Conservation (phyloP, 768 basidiomycete species). For the Brasilioporus rufonigricans region DNA sequence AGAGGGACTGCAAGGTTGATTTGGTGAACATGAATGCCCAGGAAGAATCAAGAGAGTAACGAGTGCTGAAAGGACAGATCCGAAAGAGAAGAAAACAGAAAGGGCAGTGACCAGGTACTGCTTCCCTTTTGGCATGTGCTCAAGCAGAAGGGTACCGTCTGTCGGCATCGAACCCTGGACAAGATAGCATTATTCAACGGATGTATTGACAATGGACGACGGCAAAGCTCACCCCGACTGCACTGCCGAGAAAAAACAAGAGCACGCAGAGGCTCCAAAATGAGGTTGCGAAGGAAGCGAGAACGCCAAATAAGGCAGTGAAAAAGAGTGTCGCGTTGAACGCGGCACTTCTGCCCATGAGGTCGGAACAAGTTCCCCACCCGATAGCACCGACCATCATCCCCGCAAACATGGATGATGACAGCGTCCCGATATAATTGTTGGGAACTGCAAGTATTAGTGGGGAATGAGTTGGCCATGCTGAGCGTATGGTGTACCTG, state of each 20-base stretch:
- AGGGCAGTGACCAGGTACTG: conserved; percentile 90
- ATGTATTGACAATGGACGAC: not conserved
- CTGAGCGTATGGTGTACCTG: conserved; percentile 43
- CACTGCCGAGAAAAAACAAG: conserved; percentile 86
- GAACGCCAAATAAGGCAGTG: conserved; percentile 83
- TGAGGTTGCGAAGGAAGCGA: conserved; percentile 69
- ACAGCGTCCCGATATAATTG: conserved; percentile 73
- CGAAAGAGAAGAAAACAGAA: conserved; percentile 94
- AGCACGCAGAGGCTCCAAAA: conserved; percentile 69
- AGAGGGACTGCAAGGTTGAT: conserved; percentile 58
- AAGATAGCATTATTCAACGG: not conserved
- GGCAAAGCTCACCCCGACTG: conserved; percentile 78
- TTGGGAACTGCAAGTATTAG: conserved; percentile 55
- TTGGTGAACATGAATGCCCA: conserved; percentile 58
- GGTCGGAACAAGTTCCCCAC: conserved; percentile 93
- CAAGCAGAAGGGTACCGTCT: conserved; percentile 87
- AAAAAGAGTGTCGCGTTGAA: conserved; percentile 93
- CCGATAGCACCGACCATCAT: conserved; percentile 96
- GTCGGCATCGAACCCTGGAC: conserved; percentile 91
- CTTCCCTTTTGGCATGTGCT: conserved; percentile 91
- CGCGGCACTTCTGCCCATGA: conserved; percentile 82
- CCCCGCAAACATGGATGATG: conserved; percentile 89
- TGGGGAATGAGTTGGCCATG: conserved; percentile 11
- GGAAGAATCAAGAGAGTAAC: conserved; percentile 83
- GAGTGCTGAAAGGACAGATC: conserved; percentile 81